Evolutionary conservation across 306 rosid genomes (phyloP).

Genomic region (Pachyrhizus erosus): DNA sequence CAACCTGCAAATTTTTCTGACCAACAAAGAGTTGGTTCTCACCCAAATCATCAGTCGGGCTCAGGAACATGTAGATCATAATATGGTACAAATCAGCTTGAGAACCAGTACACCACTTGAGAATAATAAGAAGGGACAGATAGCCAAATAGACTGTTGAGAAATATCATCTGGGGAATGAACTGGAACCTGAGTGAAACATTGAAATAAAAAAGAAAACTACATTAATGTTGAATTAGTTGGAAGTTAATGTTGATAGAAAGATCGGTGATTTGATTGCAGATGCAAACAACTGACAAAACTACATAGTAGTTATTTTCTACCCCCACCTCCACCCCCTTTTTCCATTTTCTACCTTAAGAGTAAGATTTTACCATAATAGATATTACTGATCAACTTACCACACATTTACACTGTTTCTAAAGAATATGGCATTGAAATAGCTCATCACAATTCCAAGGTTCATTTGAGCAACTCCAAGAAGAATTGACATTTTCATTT

Average conservation of each 20-base stretch:
- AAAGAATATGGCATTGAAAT: conserved; percentile 82
- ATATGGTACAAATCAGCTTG: conserved; percentile 89
- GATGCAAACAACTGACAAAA: conserved; percentile 23
- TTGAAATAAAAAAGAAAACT: conserved; percentile 32
- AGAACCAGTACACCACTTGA: conserved; percentile 98
- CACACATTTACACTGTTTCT: conserved; percentile 70
- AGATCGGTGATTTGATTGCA: conserved; percentile 27
- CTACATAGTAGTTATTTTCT: background rate
- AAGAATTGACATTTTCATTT: conserved; percentile 99
- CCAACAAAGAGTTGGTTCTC: conserved; percentile 95
- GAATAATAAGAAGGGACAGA: conserved; percentile 76
- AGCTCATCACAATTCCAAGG: conserved; percentile 92
- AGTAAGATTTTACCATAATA: conserved; percentile 11
- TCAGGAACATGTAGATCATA: conserved; percentile 97
- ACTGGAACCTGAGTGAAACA: conserved; percentile 78
- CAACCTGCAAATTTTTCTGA: conserved; percentile 86
- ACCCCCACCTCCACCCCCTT: background rate
- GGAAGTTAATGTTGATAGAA: conserved; percentile 15
- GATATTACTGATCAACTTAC: conserved; percentile 56
- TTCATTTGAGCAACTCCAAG: conserved; percentile 97
- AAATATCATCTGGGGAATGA: conserved; percentile 89
- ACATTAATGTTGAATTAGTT: conserved; percentile 39
- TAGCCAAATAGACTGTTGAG: conserved; percentile 94
- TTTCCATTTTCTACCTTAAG: background rate
- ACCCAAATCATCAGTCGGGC: conserved; percentile 91